A percentile compares a stretch with the other conserved stretches of the same genome.
phyloP scores from a whole-genome alignment of 441 rosid genomes.

The Adansonia grandidieri region DNA sequence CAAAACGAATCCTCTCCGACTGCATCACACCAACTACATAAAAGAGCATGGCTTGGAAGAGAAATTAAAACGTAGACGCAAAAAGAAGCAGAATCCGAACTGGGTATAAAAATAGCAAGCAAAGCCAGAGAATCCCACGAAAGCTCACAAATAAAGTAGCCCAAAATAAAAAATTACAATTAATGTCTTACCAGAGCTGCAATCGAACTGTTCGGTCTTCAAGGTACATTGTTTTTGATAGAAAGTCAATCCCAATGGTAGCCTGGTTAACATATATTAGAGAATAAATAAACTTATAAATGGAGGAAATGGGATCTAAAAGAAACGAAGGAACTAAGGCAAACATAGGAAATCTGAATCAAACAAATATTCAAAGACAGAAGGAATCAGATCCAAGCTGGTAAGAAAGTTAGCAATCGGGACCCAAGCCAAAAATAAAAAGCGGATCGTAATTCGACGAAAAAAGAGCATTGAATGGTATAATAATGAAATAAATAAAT shows the following conservation, averaged over 20 bases:
- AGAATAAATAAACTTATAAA: constrained; percentile 14
- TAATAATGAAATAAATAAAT: neutral
- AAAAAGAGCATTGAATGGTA: neutral
- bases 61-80: neutral
- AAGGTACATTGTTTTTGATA: constrained; percentile 90
- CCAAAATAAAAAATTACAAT: neutral
- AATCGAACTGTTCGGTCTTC: constrained; percentile 87
- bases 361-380: neutral
- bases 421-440: neutral
- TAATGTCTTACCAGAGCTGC: constrained; percentile 66
- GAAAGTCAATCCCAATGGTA: constrained; percentile 87
- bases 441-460: neutral
- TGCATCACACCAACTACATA: neutral
- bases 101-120: neutral
- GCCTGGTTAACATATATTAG: constrained; percentile 53
- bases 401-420: neutral
- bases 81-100: neutral
- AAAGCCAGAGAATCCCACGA: too few species aligned
- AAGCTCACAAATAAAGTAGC: neutral
- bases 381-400: constrained; percentile 27
- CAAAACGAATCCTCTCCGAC: neutral
- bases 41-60: neutral
- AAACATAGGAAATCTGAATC: neutral
- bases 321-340: neutral
- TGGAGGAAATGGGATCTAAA: neutral